These are phyloP conservation scores for Pichia sp. DNA, from an alignment of 1,139 yeast genomes.

Conservation along the genomic window DNA sequence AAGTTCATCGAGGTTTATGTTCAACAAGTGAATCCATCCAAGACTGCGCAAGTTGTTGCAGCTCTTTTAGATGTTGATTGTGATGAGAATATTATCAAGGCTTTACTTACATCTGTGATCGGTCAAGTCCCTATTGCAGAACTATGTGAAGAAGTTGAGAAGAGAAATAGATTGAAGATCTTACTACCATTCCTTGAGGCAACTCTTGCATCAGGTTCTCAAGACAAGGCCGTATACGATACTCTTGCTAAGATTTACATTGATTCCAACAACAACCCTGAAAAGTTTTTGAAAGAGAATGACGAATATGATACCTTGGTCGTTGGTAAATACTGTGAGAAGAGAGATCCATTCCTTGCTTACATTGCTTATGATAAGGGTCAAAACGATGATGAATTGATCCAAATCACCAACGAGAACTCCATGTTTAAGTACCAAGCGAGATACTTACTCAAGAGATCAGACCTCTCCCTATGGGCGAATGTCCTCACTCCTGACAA, in stretches of 20 bases:
- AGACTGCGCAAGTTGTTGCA: conserved; percentile 95
- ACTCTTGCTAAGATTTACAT: conserved; percentile 96
- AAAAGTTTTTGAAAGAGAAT: conserved; percentile 90
- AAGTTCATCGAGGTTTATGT: conserved; percentile 96
- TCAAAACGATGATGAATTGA: conserved; percentile 79
- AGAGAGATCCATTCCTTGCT: conserved; percentile 97
- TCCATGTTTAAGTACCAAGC: conserved; percentile 99
- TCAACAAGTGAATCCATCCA: conserved; percentile 92
- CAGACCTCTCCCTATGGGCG: conserved; percentile 78
- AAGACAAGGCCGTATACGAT: conserved; percentile 87
- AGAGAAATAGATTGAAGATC: conserved; percentile 87
- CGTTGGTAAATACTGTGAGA: conserved; percentile 98
- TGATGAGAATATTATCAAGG: conserved; percentile 83
- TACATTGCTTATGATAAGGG: conserved; percentile 97
- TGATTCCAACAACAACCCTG: conserved; percentile 96
- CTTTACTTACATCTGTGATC: conserved; percentile 72
- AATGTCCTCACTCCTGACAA: conserved; percentile 70
- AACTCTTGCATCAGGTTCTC: conserved; percentile 79
- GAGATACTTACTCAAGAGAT: conserved; percentile 79
- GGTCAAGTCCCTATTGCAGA: conserved; percentile 94
- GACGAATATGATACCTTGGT: conserved; percentile 81
- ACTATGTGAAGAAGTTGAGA: conserved; percentile 90
- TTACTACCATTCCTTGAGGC: conserved; percentile 90
- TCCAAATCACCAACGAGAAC: conserved; percentile 90
- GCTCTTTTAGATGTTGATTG: conserved; percentile 96